Evolutionary conservation across 2,329 filamentous ascomycete genomes (phyloP), one percentile per base, ranked within the genome.

Genomic region (Pyrenochaeta sp.): DNA sequence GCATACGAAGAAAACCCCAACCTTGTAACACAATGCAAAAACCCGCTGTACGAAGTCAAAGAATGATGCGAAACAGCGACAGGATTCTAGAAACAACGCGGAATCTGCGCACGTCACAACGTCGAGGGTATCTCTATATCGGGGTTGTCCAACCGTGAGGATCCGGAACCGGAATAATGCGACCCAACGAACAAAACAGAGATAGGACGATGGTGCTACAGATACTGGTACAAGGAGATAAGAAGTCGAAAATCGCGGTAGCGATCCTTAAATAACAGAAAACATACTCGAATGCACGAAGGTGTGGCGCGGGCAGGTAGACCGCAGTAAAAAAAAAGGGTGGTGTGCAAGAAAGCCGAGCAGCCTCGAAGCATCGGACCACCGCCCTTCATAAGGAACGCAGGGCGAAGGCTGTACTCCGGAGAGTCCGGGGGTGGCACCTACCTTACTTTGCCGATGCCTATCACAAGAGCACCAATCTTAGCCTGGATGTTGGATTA

Each of bases 1-100:
- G 34, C 25, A 52, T 37, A 40, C 61, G 50, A 50, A 59, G 51
- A 47, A 40, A 54, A 48, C 60, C 59, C 52, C 58, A 50, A 27
- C 40, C 40, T 28, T 62, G 58, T 64, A 66, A 65, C 66, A 53
- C 60, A 59, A 59, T 58, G 60, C 55, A 58, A 42, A 59, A 52
- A 51, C 61, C 46, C 55, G 63, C 54, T 64, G 57, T 51, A 56
- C 40, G 43, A 52, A 25, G 28, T 32, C 15, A 43, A 43, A 22
- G 24, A 44, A 57, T 42, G 36, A 48, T 44, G 57, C 58, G 55
- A 66, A 59, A 62, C 57, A 48, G 36, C 52, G 52, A 53, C 39
- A 51, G 44, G 43, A 51, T 28, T 54, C 43, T 58, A 37, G 52
- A 52, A 39, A 30, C 44, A 24, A 43, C 46, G 36, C 25, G 27